phyloP scores from a whole-genome alignment of 768 basidiomycete species.

The Termitomyces sp. region DNA sequence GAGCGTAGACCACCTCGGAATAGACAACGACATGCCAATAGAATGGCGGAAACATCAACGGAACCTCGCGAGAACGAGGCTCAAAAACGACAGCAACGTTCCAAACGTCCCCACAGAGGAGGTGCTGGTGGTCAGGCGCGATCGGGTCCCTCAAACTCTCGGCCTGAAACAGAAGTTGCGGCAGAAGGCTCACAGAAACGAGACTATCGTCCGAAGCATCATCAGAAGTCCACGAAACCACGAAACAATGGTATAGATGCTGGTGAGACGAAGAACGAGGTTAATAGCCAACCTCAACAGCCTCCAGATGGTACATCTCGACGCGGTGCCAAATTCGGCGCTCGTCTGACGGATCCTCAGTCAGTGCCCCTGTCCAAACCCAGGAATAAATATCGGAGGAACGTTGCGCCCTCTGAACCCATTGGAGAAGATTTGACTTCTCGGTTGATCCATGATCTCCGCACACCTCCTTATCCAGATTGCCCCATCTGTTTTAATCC shows the following conservation, averaged over 20 bases:
- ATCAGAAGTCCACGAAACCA: neutral
- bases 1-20: conserved; percentile 4
- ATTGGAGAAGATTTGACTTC: conserved; percentile 70
- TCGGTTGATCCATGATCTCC: conserved; percentile 57
- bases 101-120: neutral
- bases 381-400: neutral
- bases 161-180: neutral
- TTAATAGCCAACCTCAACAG: neutral
- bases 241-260: neutral
- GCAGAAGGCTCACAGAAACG: conserved; percentile 1
- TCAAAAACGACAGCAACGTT: neutral
- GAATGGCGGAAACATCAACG: neutral
- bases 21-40: conserved; percentile 6
- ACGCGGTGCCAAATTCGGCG: conserved; percentile 30
- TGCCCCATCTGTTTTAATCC: conserved; percentile 81
- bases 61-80: conserved; percentile 3
- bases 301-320: conserved; percentile 1
- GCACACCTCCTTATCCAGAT: conserved; percentile 67
- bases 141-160: conserved; percentile 3
- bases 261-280: neutral
- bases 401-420: conserved; percentile 13
- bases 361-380: conserved; percentile 4
- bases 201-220: conserved; percentile 1
- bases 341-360: conserved; percentile 23
- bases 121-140: conserved; percentile 2